A percentile compares a stretch with the other conserved stretches of the same genome.
Conservation (phyloP, 1,139 yeast species). For the Geotrichum aggregatum region DNA sequence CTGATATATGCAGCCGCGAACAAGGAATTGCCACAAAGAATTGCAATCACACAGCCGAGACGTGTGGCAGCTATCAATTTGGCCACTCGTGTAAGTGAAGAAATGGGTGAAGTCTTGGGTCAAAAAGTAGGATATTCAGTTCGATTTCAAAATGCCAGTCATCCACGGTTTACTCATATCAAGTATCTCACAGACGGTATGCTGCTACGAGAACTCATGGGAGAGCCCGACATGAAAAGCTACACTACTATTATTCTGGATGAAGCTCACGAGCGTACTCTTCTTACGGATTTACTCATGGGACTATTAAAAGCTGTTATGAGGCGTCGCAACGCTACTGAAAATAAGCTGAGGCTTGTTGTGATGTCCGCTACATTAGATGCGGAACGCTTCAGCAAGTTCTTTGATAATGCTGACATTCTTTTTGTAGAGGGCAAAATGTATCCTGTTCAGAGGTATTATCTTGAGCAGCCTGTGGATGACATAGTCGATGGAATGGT, state of each 20-base stretch:
- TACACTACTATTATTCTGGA: conserved; percentile 82
- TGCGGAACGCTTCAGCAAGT: conserved; percentile 79
- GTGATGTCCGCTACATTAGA: conserved; percentile 95
- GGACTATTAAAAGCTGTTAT: conserved; percentile 74
- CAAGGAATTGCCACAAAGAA: conserved; percentile 42
- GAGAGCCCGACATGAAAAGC: conserved; percentile 57
- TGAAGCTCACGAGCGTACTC: conserved; percentile 97
- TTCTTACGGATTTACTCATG: conserved; percentile 80
- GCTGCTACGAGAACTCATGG: conserved; percentile 86
- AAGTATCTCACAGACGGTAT: conserved; percentile 96
- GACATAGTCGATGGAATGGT: conserved; percentile 81
- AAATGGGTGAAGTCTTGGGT: conserved; percentile 67
- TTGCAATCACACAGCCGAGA: conserved; percentile 95
- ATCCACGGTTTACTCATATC: conserved; percentile 53
- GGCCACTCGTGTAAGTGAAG: conserved; percentile 90
- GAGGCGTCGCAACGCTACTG: conserved; percentile 37
- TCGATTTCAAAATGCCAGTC: conserved; percentile 63
- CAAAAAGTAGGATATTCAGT: conserved; percentile 88
- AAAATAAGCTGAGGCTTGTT: conserved; percentile 47
- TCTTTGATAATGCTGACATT: conserved; percentile 74
- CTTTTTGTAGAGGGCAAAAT: conserved; percentile 85
- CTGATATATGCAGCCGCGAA: conserved; percentile 43
- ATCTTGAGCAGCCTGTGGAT: conserved; percentile 57
- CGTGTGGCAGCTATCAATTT: conserved; percentile 95
- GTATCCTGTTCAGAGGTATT: conserved; percentile 73